Evolutionary conservation across 495 filamentous ascomycete genomes (phyloP).

Genomic region (Penicillium robsamsonii): DNA sequence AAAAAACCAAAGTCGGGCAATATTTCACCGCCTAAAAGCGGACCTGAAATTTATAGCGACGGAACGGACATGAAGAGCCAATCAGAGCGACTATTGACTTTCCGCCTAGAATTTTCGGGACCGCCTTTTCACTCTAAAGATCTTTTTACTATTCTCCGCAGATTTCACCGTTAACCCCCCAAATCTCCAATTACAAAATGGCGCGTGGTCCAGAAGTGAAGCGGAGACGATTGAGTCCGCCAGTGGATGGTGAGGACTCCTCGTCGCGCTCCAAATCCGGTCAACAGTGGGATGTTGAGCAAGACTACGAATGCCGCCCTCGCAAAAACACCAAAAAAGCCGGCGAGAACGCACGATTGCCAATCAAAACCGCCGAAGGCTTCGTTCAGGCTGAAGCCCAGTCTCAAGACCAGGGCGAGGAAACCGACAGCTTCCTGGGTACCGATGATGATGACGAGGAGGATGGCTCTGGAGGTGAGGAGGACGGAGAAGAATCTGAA

Average conservation of each 20-base stretch:
- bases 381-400: slow-evolving; percentile 60
- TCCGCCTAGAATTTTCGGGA: slow-evolving; percentile 13
- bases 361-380: slow-evolving; percentile 77
- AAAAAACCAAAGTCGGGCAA: slow-evolving; percentile 8
- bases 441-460: slow-evolving; percentile 49
- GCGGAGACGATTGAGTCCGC: slow-evolving; percentile 44
- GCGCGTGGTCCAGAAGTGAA: slow-evolving; percentile 10
- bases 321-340: slow-evolving; percentile 69
- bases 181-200: slow-evolving; percentile 4
- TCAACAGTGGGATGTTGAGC: slow-evolving; percentile 80
- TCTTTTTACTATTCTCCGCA: slow-evolving; percentile 5
- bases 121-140: slow-evolving; percentile 9
- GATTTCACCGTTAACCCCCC: neutral
- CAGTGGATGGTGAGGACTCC: slow-evolving; percentile 39
- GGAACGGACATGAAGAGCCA: neutral
- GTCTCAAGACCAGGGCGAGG: slow-evolving; percentile 44
- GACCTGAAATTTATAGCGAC: slow-evolving; percentile 8
- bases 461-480: slow-evolving; percentile 35
- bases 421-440: slow-evolving; percentile 51
- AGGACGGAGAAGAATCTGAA: slow-evolving; percentile 52
- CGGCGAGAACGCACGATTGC: slow-evolving; percentile 70
- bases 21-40: slow-evolving; percentile 6
- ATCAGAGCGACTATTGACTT: neutral
- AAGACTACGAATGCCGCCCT: slow-evolving; percentile 80
- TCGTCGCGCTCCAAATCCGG: slow-evolving; percentile 36